These are phyloP conservation scores for Cercospora zeina DNA, from an alignment of 2,329 filamentous ascomycete genomes.

Conservation along the genomic window DNA sequence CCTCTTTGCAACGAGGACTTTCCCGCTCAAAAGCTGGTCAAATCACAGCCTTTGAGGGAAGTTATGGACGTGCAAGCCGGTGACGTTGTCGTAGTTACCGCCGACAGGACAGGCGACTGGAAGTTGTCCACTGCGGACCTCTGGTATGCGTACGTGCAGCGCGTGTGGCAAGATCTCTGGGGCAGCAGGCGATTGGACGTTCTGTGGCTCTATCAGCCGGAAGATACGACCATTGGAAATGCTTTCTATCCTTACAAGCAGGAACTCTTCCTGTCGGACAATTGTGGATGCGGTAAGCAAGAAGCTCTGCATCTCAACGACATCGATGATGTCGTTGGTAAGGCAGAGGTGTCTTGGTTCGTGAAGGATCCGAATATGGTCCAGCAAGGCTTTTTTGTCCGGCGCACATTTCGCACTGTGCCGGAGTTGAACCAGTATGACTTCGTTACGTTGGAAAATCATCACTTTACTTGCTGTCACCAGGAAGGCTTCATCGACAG, in stretches of 20 bases:
- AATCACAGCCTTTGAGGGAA: slow-evolving; percentile 1
- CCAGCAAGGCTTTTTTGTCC: slow-evolving; percentile 62
- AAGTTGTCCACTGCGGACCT: slow-evolving; percentile 47
- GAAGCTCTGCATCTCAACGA: slow-evolving; percentile 56
- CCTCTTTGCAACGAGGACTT: slow-evolving; percentile 17
- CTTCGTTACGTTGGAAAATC: slow-evolving; percentile 60
- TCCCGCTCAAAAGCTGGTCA: neutral
- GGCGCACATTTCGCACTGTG: slow-evolving; percentile 65
- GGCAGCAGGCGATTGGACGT: slow-evolving; percentile 58
- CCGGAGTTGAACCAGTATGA: slow-evolving; percentile 50
- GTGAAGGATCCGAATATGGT: slow-evolving; percentile 52
- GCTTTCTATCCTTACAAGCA: slow-evolving; percentile 69
- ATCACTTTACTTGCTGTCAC: slow-evolving; percentile 50
- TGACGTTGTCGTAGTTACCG: slow-evolving; percentile 52
- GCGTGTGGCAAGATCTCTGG: slow-evolving; percentile 44
- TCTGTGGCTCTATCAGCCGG: slow-evolving; percentile 71
- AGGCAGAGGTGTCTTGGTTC: slow-evolving; percentile 60
- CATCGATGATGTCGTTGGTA: slow-evolving; percentile 60
- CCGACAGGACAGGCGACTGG: slow-evolving; percentile 59
- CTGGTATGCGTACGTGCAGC: slow-evolving; percentile 72
- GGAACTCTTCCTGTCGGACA: slow-evolving; percentile 74
- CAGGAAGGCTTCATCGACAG: slow-evolving; percentile 37
- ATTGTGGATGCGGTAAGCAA: slow-evolving; percentile 66
- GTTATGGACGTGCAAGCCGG: slow-evolving; percentile 43
- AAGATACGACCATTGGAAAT: slow-evolving; percentile 67